Evolutionary conservation across 768 basidiomycete genomes (phyloP), one percentile per base, ranked within the genome.

Genomic region (Suillus sp.): DNA sequence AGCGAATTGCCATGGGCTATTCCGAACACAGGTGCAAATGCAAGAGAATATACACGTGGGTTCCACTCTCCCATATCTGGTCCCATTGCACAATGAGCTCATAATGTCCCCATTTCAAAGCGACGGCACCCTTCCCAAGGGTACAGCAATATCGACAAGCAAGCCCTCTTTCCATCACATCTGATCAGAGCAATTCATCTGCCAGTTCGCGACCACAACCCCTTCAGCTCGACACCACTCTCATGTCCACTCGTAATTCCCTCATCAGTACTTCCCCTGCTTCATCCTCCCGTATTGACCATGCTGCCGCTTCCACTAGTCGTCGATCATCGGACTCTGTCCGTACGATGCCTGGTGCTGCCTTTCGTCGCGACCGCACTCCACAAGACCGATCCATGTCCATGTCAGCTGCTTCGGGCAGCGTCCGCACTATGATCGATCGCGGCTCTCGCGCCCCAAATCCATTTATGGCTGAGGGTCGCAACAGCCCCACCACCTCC

Each of bases 331-430:
- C 87, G 7, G 92, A 94, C 65, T 91, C 91, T 10, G 68, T 82
- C 27, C 84, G 85, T 63, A 87, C 87, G 2, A 78, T 86, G 53
- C 87, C 89, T 30, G 82, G 80, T 38, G 65, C 75, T 27, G 76
- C 74, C 3, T 79, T 83, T 65, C 85, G 86, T 62, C 84, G 87
- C 54, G 87, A 91, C 67, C 86, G 87, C 61, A 71, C 77, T 3
- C 68, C 77, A 4, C 88, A 89, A 67, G 91, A 93, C 77, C 86
- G 92, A 34, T 79, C 91, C 54, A 83, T 92, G 78, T 92, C 91
- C 60, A 85, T 92, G 81, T 90, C 90, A 35, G 84, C 89, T 16
- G 79, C 85, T n/a, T 76, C 84, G 13, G 74, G 77, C 34, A 70
- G 85, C 65, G 70, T 82, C 60, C 84, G 86, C 38, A 78, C 83